Evolutionary conservation across 345 rosid genomes (phyloP).

Genomic region (Salix arbutifolia): DNA sequence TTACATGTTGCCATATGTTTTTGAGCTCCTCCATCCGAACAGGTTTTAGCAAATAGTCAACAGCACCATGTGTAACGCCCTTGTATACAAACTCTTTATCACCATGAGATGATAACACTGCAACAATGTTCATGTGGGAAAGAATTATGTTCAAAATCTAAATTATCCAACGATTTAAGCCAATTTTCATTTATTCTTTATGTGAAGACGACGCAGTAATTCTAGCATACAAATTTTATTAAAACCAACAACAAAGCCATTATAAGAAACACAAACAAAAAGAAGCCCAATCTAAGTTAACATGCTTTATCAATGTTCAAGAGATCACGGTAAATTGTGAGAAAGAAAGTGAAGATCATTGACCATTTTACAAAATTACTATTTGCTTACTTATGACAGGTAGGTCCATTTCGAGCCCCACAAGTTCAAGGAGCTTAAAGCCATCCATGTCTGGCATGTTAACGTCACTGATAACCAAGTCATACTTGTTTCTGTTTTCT

Average conservation of each 20-base stretch:
- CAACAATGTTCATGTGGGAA: constrained; percentile 9
- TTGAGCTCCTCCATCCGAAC: constrained; percentile 78
- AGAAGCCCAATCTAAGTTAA: neutral
- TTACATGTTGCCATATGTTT: constrained; percentile 95
- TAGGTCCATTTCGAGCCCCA: constrained; percentile 83
- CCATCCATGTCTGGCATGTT: constrained; percentile 84
- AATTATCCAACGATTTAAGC: neutral
- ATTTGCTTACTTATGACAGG: constrained; percentile 69
- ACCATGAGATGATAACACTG: constrained; percentile 86
- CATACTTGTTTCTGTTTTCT: constrained; percentile 49
- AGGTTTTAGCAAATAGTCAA: constrained; percentile 82
- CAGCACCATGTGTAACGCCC: constrained; percentile 86
- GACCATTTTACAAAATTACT: neutral
- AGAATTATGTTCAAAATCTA: neutral
- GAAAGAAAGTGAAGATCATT: constrained; percentile 9
- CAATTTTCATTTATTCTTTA: neutral
- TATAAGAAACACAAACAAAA: neutral
- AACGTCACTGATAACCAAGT: constrained; percentile 73
- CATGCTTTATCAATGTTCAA: neutral
- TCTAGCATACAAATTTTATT: neutral
- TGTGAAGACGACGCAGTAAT: neutral
- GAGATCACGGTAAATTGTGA: neutral
- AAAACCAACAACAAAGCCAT: neutral
- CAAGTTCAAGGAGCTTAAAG: constrained; percentile 73
- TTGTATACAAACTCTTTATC: constrained; percentile 76